These are phyloP conservation scores for Nemania sp. DNA, from an alignment of 2,329 filamentous ascomycete species.

Conservation along the genomic window DNA sequence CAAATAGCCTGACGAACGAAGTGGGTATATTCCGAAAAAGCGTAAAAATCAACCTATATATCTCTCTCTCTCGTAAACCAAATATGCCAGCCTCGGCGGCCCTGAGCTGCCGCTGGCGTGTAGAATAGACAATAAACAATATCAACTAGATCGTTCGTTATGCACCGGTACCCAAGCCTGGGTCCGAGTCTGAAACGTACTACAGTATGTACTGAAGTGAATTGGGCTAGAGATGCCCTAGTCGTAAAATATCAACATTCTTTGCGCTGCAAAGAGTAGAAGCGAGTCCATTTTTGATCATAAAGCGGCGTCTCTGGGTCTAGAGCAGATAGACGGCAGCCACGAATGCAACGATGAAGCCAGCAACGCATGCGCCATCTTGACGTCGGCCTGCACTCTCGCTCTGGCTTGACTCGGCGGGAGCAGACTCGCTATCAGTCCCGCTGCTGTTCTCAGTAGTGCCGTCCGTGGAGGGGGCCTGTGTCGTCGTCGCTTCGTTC, in stretches of 20 bases:
- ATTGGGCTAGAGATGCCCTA: constrained; percentile 9
- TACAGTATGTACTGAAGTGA: constrained; percentile 27
- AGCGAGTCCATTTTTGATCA: background rate
- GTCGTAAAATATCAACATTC: constrained; percentile 12
- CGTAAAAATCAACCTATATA: constrained; percentile 17
- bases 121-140: constrained; percentile 38
- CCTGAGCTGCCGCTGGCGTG: background rate
- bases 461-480: constrained; percentile 23
- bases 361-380: constrained; percentile 54
- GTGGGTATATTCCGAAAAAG: constrained; percentile 25
- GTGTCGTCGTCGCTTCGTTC: constrained; percentile 32
- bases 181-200: constrained; percentile 12
- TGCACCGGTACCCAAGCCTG: constrained; percentile 23
- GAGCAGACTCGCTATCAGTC: background rate
- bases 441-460: constrained; percentile 26
- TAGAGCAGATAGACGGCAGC: constrained; percentile 48
- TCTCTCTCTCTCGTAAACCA: constrained; percentile 21
- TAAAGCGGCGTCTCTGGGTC: background rate
- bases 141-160: constrained; percentile 32
- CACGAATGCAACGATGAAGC: constrained; percentile 59
- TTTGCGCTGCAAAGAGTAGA: constrained; percentile 17
- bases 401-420: background rate
- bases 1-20: constrained; percentile 16
- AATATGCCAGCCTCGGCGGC: background rate
- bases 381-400: constrained; percentile 50